A percentile compares a stretch with the other conserved stretches of the same genome.
These are phyloP conservation scores for Coemansia sp. DNA, from an alignment of 192 early-diverging fungal species.

Conservation along the genomic window DNA sequence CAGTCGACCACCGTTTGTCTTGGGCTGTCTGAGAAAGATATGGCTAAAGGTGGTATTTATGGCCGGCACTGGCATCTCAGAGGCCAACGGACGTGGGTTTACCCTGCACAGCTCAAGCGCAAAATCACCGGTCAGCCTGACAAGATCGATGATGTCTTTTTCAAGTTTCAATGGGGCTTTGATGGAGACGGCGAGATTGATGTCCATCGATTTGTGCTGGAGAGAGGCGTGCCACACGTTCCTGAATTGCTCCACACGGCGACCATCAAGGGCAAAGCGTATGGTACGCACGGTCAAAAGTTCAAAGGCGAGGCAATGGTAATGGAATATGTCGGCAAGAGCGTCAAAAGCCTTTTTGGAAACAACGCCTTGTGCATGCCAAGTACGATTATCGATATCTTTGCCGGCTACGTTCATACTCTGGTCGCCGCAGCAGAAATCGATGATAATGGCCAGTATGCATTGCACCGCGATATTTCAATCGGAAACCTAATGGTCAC, in stretches of 20 bases:
- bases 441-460: neutral
- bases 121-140: neutral
- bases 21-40: neutral
- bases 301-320: neutral
- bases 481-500: slow-evolving; percentile 2
- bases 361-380: neutral
- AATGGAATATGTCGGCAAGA: neutral
- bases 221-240: neutral
- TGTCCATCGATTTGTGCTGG: neutral
- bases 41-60: neutral
- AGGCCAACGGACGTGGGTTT: slow-evolving; percentile 1
- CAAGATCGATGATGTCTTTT: neutral
- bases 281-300: neutral
- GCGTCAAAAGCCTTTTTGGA: neutral
- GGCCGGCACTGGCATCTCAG: slow-evolving; percentile 6
- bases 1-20: neutral
- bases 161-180: slow-evolving; percentile 10
- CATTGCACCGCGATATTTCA: slow-evolving; percentile 5
- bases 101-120: neutral
- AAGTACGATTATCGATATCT: neutral
- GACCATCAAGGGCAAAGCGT: neutral
- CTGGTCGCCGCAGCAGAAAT: neutral
- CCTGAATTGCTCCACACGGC: neutral
- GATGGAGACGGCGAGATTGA: neutral
- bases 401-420: slow-evolving; percentile 7